Evolutionary conservation across 2,329 filamentous ascomycete species (phyloP).

Genomic region (Ascocoryne sarcoides): DNA sequence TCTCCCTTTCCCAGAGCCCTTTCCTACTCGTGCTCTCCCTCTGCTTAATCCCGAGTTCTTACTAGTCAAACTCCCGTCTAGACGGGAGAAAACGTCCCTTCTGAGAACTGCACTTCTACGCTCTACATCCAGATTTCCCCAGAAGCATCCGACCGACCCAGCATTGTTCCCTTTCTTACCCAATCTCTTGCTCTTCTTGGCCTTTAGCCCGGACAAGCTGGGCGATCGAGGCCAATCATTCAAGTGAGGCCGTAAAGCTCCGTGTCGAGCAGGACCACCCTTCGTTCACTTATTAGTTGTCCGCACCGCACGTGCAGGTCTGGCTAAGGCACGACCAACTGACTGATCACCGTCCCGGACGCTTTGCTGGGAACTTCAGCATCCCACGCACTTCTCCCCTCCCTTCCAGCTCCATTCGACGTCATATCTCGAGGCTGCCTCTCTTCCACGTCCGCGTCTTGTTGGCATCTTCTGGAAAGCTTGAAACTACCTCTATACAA

Average conservation of each 20-base stretch:
- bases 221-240: neutral
- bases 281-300: too few species aligned
- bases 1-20: too few species aligned
- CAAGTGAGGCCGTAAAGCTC: neutral
- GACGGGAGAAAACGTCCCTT: too few species aligned
- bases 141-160: too few species aligned
- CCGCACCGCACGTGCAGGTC: neutral
- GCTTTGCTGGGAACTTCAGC: neutral
- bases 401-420: constrained; percentile 5
- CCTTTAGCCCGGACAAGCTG: neutral
- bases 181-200: neutral
- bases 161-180: too few species aligned
- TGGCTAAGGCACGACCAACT: too few species aligned
- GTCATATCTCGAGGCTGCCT: constrained; percentile 4
- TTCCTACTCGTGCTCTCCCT: too few species aligned
- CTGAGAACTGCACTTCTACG: too few species aligned
- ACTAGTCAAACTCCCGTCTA: too few species aligned
- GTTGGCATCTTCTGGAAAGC: neutral
- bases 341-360: neutral
- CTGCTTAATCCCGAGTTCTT: too few species aligned
- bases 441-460: neutral
- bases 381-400: constrained; percentile 3
- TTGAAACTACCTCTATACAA: neutral
- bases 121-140: too few species aligned
- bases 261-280: constrained; percentile 1